Base-by-base conservation (phyloP, 768 basidiomycete genomes). In the Auricularia sp. region DNA sequence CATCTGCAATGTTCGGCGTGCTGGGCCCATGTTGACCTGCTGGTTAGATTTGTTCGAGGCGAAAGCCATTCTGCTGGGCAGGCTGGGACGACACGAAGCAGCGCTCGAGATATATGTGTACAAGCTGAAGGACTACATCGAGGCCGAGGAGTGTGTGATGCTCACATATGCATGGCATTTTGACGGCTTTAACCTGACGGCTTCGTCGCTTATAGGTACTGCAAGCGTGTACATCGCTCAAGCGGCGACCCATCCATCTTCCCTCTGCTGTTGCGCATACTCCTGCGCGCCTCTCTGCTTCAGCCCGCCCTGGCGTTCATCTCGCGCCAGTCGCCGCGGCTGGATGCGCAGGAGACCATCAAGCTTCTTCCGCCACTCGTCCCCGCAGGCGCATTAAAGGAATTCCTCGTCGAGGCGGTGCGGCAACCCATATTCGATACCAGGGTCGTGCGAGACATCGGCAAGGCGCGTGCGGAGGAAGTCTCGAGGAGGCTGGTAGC, bases 81-180 rank as follows among this genome's bases (percentile, higher is more conserved):
- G 90, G 56, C 80, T 98, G 66, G 93, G 90, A 1, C 85, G 91
- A 63, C 96, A 98, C 66, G 93, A 97, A 66, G 91, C 88, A 66
- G 94, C 96, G 0, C 82, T 98, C n/a, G 92, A 95, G 71, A 82
- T 96, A 14, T 99, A 98, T 72, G 93, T 95, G 5, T 89, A 98
- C 71, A 84, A 86, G 42, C 79, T 98, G 36, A 82, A 87, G 44
- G 89, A 95, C 71, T 93, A 88, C 72, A 66, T 75, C 34, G 93
- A 93, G 67, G 97, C 97, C 0, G 97, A 98, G 78, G 86, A 90
- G 92, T 95, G 70, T 67, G 87, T 72, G 21, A 16, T 33, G 14
- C 29, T 12, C 14, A 61, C 39, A n/a, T 14, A 34, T 63, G 29
- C 43, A 64, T 39, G 12, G 54, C 36, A 53, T 65, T 21, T 43